These are phyloP conservation scores for Eucalyptus paniculata DNA, from an alignment of 345 rosid species.

Conservation along the genomic window DNA sequence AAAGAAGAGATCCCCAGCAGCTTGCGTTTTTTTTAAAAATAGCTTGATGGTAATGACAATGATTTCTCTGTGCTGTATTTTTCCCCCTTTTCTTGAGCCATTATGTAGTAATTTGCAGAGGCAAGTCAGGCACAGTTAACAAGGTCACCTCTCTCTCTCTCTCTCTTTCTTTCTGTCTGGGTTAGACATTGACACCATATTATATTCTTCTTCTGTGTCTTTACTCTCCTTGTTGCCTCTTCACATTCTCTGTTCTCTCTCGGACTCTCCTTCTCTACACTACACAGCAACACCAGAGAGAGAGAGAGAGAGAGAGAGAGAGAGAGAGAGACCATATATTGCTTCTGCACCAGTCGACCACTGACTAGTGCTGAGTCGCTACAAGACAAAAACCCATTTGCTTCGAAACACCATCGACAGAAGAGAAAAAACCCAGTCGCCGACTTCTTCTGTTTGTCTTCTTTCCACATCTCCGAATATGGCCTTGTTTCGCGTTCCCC, in stretches of 20 bases:
- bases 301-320: background rate
- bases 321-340: background rate
- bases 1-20: background rate
- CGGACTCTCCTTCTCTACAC: background rate
- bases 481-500: constrained; percentile 5
- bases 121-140: background rate
- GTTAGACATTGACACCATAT: background rate
- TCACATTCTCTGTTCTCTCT: background rate
- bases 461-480: constrained; percentile 25
- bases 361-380: constrained; percentile 3
- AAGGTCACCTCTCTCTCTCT: background rate
- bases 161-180: background rate
- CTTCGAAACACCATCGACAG: background rate
- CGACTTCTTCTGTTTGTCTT: constrained; percentile 43
- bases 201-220: constrained; percentile 4
- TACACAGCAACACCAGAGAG: background rate
- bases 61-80: background rate
- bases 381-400: background rate
- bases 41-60: background rate
- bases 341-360: background rate
- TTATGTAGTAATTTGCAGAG: background rate
- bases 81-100: background rate
- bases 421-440: background rate
- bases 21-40: background rate
- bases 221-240: constrained; percentile 6